phyloP scores from a whole-genome alignment of 192 early-diverging fungal species.

The Rhizophagus sp. region DNA sequence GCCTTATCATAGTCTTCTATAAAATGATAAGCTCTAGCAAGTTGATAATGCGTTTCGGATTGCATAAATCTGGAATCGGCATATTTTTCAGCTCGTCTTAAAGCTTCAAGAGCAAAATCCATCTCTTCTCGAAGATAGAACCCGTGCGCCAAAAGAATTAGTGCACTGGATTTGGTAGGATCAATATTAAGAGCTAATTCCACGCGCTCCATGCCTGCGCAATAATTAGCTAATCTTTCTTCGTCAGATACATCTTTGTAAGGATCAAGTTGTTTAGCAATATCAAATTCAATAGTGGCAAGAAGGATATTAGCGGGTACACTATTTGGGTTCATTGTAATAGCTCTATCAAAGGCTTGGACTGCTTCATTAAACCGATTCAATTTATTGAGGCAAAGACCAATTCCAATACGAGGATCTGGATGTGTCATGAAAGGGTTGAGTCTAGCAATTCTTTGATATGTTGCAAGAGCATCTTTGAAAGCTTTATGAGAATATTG shows the following conservation, averaged over 20 bases:
- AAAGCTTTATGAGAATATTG: slow-evolving; percentile 63
- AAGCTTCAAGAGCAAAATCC: slow-evolving; percentile 20
- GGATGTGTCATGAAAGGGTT: slow-evolving; percentile 56
- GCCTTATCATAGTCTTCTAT: slow-evolving; percentile 71
- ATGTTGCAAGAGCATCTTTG: slow-evolving; percentile 66
- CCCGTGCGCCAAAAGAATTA: slow-evolving; percentile 57
- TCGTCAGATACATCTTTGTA: slow-evolving; percentile 33
- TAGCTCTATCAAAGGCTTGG: slow-evolving; percentile 67
- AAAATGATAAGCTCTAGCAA: slow-evolving; percentile 57
- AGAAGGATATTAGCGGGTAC: slow-evolving; percentile 72
- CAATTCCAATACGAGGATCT: slow-evolving; percentile 82
- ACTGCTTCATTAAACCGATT: slow-evolving; percentile 67
- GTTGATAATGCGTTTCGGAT: slow-evolving; percentile 63
- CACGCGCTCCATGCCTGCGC: slow-evolving; percentile 49
- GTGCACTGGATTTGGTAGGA: slow-evolving; percentile 54
- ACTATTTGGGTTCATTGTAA: slow-evolving; percentile 69
- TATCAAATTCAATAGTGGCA: slow-evolving; percentile 80
- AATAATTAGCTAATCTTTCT: slow-evolving; percentile 46
- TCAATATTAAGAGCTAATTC: slow-evolving; percentile 51
- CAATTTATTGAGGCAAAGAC: slow-evolving; percentile 80
- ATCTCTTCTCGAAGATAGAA: slow-evolving; percentile 51
- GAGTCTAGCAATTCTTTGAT: slow-evolving; percentile 73
- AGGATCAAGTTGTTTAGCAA: slow-evolving; percentile 49
- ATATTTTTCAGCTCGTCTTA: slow-evolving; percentile 16
- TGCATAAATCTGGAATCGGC: slow-evolving; percentile 40